Conservation (phyloP, 176 grass and related monocot species). For the Canna indica region DNA sequence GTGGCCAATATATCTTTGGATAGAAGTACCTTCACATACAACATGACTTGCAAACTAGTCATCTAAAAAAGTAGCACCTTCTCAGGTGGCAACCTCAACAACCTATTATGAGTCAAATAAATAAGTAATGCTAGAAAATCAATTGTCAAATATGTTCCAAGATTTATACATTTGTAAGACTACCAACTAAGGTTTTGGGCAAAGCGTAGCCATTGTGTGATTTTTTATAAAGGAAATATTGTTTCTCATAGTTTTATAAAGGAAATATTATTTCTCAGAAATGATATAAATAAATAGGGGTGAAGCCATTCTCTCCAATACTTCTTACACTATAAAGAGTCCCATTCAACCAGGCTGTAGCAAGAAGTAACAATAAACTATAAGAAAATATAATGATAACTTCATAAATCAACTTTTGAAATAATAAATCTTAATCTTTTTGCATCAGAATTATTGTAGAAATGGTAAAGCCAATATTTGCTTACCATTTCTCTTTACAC, state of each 20-base stretch:
- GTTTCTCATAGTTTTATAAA: not conserved
- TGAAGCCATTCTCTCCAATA: conserved; percentile 49
- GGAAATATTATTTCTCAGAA: not conserved
- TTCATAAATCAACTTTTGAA: not conserved
- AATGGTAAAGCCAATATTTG: not conserved
- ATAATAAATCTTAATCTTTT: not conserved
- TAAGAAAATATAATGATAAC: conserved; percentile 6
- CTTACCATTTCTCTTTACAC: conserved; percentile 62
- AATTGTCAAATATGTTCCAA: not conserved
- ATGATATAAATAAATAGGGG: not conserved
- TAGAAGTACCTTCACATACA: conserved; percentile 69
- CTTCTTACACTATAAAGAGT: conserved; percentile 61
- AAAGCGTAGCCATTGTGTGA: too few species aligned
- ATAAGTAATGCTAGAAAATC: not conserved
- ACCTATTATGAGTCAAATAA: conserved; percentile 31
- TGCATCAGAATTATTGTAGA: not conserved
- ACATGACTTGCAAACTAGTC: conserved; percentile 93
- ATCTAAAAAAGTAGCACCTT: conserved; percentile 77
- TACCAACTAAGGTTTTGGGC: not conserved
- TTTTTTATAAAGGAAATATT: not conserved
- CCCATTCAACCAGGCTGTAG: conserved; percentile 73
- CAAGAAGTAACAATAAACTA: not conserved
- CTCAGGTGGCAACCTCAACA: conserved; percentile 40
- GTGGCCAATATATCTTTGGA: conserved; percentile 75
- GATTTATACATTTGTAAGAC: not conserved